These are phyloP conservation scores for Oryza glaberrima DNA, from an alignment of 176 grass and related monocot species.

Conservation along the genomic window DNA sequence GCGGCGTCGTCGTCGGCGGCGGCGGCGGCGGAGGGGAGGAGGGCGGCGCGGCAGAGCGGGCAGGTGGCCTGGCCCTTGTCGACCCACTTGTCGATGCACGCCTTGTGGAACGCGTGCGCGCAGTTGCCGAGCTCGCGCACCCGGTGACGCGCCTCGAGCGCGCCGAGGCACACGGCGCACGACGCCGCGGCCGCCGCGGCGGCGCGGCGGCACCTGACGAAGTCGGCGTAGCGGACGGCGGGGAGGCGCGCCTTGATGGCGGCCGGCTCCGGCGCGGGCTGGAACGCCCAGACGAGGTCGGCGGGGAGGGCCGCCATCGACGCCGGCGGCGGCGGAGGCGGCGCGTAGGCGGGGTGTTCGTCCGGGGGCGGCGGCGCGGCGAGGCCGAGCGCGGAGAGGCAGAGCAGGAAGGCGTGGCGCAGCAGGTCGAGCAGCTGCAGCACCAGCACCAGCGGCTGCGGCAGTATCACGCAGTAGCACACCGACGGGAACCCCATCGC, in stretches of 20 bases:
- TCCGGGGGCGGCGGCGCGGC: slow-evolving; percentile 38
- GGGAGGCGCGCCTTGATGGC: slow-evolving; percentile 61
- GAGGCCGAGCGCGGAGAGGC: slow-evolving; percentile 59
- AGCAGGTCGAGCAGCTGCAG: slow-evolving; percentile 66
- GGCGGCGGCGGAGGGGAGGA: slow-evolving; percentile 36
- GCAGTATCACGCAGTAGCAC: slow-evolving; percentile 73
- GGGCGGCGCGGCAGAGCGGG: slow-evolving; percentile 68
- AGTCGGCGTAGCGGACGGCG: slow-evolving; percentile 52
- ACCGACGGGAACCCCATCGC: slow-evolving; percentile 85
- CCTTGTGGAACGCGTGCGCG: slow-evolving; percentile 79
- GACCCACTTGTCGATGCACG: slow-evolving; percentile 90
- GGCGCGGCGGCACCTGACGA: slow-evolving; percentile 14
- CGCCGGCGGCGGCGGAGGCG: background rate
- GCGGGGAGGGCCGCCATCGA: background rate
- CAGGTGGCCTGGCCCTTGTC: slow-evolving; percentile 78
- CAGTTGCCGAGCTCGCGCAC: slow-evolving; percentile 76
- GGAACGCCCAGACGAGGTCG: background rate
- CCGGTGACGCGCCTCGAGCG: slow-evolving; percentile 59
- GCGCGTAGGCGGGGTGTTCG: slow-evolving; percentile 46
- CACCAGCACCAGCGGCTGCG: slow-evolving; percentile 73
- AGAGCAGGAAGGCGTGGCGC: slow-evolving; percentile 53
- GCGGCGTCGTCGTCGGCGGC: background rate
- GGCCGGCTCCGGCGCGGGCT: background rate
- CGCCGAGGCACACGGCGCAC: slow-evolving; percentile 76
- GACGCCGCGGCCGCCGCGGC: background rate